Evolutionary conservation across 257 asterid genomes (phyloP).

Genomic region (Ophiorrhiza pumila): DNA sequence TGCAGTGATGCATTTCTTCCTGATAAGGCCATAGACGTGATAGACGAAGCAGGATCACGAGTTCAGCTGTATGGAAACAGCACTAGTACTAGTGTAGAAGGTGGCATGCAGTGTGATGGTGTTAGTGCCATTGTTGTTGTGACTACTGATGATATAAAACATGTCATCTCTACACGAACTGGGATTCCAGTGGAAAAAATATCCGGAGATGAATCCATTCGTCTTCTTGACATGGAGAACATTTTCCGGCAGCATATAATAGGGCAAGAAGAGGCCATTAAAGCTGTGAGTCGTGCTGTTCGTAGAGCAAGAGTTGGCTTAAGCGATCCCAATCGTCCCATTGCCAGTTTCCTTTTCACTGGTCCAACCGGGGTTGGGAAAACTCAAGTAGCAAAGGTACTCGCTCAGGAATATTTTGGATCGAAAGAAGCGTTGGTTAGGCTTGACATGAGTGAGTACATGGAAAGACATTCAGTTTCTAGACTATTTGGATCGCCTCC

Average conservation of each 20-base stretch:
- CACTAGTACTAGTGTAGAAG: no score
- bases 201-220: slow-evolving; percentile 37
- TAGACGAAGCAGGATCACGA: slow-evolving; percentile 56
- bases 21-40: slow-evolving; percentile 50
- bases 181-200: slow-evolving; percentile 45
- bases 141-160: slow-evolving; percentile 31
- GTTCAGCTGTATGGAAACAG: slow-evolving; percentile 19
- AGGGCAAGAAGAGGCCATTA: slow-evolving; percentile 87
- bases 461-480: slow-evolving; percentile 83
- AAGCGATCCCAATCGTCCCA: slow-evolving; percentile 74
- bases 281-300: slow-evolving; percentile 73
- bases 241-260: slow-evolving; percentile 44
- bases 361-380: slow-evolving; percentile 98
- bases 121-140: no score
- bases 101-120: no score
- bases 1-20: slow-evolving; percentile 48
- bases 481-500: slow-evolving; percentile 88
- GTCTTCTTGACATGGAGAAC: slow-evolving; percentile 42
- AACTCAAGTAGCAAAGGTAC: slow-evolving; percentile 70
- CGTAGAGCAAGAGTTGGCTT: slow-evolving; percentile 90
- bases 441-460: slow-evolving; percentile 91
- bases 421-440: slow-evolving; percentile 84
- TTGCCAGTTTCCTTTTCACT: slow-evolving; percentile 82
- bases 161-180: slow-evolving; percentile 34
- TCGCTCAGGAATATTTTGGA: slow-evolving; percentile 82